Evolutionary conservation across 345 rosid genomes (phyloP), one percentile per base, ranked within the genome.

Genomic region (Syzygium grande): DNA sequence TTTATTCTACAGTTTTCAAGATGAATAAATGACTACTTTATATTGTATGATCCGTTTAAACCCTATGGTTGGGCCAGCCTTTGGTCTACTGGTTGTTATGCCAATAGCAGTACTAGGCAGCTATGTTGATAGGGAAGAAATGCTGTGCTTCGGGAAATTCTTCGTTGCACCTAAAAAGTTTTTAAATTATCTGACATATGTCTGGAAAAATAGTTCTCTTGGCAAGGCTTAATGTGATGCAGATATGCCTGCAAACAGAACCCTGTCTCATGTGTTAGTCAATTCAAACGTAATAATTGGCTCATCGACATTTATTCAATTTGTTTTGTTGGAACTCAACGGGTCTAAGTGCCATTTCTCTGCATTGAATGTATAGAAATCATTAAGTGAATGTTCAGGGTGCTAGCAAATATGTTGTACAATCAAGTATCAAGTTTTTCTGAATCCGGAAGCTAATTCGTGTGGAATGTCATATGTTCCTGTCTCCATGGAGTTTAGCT

Each of bases 41-140:
- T 43, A 43, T 43, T 43, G 13, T 73, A 5, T 10, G 27, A 73
- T 73, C 83, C 10, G 49, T 73, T 21, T 10, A 65, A 73, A 73
- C 23, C 43, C 49, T 73, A 73, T 38, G 52, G n/a, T 27, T 46
- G 87, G 87, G 5, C 29, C 49, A 86, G 51, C 30, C 83, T 86
- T 23, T 86, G 77, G 84, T 86, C 79, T 61, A 86, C 53, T 27
- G 38, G n/a, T 61, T 86, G 87, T 86, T 86, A 86, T 86, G 87
- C 87, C 87, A 25, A 46, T 61, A 25, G 83, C 87, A 86, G 55
- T 25, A 53, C 46, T 46, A 34, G 79, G 52, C 13, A 68, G 56
- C 87, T 86, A 86, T 68, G 87, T 86, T 86, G 84, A 79, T 17
- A 23, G 29, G 87, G 87, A 86, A 86, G 46, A 86, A 86, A 56